Evolutionary conservation across 2,329 filamentous ascomycete species (phyloP), one percentile per base, ranked within the genome.

Genomic region (Cladosporium halotolerans): DNA sequence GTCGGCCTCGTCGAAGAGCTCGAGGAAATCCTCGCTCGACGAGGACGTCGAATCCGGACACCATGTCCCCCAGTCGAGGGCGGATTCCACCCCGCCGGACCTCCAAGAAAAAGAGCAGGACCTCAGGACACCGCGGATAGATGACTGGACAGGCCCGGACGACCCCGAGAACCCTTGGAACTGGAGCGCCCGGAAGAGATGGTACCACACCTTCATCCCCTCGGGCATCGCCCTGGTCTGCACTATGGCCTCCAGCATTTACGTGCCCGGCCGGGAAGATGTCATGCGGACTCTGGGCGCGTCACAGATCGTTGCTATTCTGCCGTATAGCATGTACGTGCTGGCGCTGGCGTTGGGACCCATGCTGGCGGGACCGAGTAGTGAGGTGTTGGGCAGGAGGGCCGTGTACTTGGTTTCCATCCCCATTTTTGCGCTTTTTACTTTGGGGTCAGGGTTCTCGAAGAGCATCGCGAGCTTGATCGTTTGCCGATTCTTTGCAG

Each of bases 401-500:
- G 68, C 74, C 2, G 73, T 84, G 23, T 84, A 81, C 62, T 52
- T 76, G 1, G 59, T 70, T 2, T 72, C 72, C 0, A 64, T 76
- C 2, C 73, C 75, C 0, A 59, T 80, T 0, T 79, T 77, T 3
- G 73, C 75, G 2, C 61, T 83, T 0, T 85, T 84, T 62, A 78
- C 76, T 0, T 62, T 84, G 1, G 82, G 81, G 2, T 74, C 76
- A 0, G 81, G 76, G 0, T 73, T 81, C 33, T 73, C 76, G 0
- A 70, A 75, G 18, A 75, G 66, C 32, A 78, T 84, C 13, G 76
- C 68, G 0, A 73, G 71, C 0, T 60, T 86, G 2, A 73, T 76
- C 45, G 66, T 83, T 8, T 70, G 81, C 23, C 72, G 83, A 2
- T 83, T 92, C 72, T 87, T 90, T 61, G 87, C 88, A 45, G 85